Conservation (phyloP, 2,329 filamentous ascomycete genomes). For the Penicillium brevicompactum region DNA sequence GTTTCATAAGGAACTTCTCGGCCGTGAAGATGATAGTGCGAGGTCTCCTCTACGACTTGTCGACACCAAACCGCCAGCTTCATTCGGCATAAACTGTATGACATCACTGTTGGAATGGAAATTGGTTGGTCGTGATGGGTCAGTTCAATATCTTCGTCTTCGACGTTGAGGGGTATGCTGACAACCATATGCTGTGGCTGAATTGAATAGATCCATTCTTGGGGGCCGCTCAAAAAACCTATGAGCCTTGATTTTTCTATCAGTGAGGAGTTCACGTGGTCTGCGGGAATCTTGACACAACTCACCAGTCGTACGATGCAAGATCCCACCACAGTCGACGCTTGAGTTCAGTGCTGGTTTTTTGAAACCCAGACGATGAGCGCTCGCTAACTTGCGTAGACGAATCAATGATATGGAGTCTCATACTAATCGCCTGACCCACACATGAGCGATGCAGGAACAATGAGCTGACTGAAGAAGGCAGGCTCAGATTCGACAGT, state of each 20-base stretch:
- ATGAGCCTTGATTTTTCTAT: conserved; percentile 33
- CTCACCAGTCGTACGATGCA: conserved; percentile 47
- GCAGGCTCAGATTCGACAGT: conserved; percentile 28
- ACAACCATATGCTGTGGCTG: conserved; percentile 46
- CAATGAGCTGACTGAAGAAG: conserved; percentile 24
- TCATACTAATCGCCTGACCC: conserved; percentile 36
- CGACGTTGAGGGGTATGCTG: conserved; percentile 44
- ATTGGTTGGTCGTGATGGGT: conserved; percentile 27
- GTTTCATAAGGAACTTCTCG: conserved; percentile 37
- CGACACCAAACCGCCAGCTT: conserved; percentile 45
- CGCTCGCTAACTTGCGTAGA: conserved; percentile 19
- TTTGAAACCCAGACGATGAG: conserved; percentile 17
- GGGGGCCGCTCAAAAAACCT: conserved; percentile 44
- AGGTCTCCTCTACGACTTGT: conserved; percentile 41
- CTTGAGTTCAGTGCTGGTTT: conserved; percentile 38
- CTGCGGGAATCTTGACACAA: not conserved
- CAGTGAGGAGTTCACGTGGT: not conserved
- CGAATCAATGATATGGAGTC: conserved; percentile 40
- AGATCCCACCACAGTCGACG: conserved; percentile 50
- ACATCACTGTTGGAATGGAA: conserved; percentile 46
- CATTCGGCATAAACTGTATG: conserved; percentile 48
- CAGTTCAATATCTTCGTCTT: conserved; percentile 40
- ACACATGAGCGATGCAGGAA: conserved; percentile 29
- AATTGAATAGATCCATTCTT: conserved; percentile 48
- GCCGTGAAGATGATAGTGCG: conserved; percentile 27